A percentile compares a stretch with the other conserved stretches of the same genome.
Conservation (phyloP, 768 basidiomycete species). For the Lentinula detonsa region DNA sequence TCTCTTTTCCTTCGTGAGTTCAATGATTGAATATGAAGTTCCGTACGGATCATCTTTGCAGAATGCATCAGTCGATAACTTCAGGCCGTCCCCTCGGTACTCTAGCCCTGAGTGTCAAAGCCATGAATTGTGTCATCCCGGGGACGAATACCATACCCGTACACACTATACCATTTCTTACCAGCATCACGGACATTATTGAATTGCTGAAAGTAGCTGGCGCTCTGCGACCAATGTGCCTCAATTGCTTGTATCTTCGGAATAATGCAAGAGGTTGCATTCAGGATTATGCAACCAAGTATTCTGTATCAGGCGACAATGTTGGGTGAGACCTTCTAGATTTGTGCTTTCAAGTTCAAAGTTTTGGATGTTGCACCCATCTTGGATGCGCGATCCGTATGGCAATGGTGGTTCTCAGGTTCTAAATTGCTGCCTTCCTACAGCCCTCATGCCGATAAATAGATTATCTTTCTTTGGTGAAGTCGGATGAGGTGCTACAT, state of each 20-base stretch:
- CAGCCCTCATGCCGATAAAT: background rate
- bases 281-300: conserved; percentile 2
- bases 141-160: conserved; percentile 8
- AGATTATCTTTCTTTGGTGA: background rate
- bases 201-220: conserved; percentile 8
- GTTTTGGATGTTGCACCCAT: too few relatives aligned
- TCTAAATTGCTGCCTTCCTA: background rate
- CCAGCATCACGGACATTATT: background rate
- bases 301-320: background rate
- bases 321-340: background rate
- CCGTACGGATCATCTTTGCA: background rate
- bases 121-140: conserved; percentile 9
- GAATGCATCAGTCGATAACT: conserved; percentile 5
- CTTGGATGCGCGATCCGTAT: background rate
- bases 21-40: background rate
- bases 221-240: conserved; percentile 8
- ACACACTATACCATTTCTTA: conserved; percentile 4
- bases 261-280: conserved; percentile 1
- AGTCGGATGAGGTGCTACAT: background rate
- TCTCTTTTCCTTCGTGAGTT: conserved; percentile 9
- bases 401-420: background rate
- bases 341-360: background rate
- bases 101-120: conserved; percentile 9
- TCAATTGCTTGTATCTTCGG: conserved; percentile 7
- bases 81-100: conserved; percentile 6